These are phyloP conservation scores for Alternaria sp. DNA, from an alignment of 2,329 filamentous ascomycete genomes.

Conservation along the genomic window DNA sequence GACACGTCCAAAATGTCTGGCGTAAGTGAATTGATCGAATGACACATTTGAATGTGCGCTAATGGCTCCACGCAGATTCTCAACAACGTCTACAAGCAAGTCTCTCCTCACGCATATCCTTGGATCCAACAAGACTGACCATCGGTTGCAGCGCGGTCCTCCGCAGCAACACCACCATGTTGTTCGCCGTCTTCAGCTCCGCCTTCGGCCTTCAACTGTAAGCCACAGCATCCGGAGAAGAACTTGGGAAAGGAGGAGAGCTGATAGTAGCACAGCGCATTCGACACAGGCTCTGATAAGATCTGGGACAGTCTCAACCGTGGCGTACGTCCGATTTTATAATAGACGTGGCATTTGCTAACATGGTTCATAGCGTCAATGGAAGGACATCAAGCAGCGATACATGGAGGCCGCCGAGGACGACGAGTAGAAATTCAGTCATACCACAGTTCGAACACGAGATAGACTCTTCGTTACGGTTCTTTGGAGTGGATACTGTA, in stretches of 20 bases:
- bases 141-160: constrained; percentile 73
- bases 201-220: constrained; percentile 97
- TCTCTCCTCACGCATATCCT: constrained; percentile 33
- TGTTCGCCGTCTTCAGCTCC: constrained; percentile 82
- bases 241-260: constrained; percentile 16
- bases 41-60: constrained; percentile 25
- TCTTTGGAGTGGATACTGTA: constrained; percentile 39
- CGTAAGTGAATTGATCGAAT: constrained; percentile 58
- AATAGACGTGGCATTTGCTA: constrained; percentile 24
- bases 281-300: constrained; percentile 81
- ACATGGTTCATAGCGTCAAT: constrained; percentile 78
- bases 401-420: constrained; percentile 78
- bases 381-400: constrained; percentile 97
- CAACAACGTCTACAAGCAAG: constrained; percentile 64
- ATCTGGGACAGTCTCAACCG: constrained; percentile 92
- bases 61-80: constrained; percentile 56
- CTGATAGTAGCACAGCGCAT: constrained; percentile 67
- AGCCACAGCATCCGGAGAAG: constrained; percentile 49
- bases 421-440: constrained; percentile 55
- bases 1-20: constrained; percentile 64
- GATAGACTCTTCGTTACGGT: constrained; percentile 30
- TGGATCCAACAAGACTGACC: constrained; percentile 36
- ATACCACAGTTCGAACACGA: constrained; percentile 23
- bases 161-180: constrained; percentile 86
- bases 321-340: constrained; percentile 67